Base-by-base conservation (phyloP, 345 rosid genomes). In the Schrenkiella parvula region DNA sequence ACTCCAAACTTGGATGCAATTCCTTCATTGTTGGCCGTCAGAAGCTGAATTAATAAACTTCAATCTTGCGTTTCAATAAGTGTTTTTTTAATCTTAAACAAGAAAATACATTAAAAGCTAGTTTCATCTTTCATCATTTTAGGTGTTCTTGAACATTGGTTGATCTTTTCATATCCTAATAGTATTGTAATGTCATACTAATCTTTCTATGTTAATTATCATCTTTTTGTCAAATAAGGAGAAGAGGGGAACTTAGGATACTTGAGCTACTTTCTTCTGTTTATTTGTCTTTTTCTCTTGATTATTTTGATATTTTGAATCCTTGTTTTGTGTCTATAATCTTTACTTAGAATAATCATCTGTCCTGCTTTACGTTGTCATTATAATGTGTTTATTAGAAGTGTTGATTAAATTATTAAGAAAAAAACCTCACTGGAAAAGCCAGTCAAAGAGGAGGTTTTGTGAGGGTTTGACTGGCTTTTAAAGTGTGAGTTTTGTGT, bases 11-110 rank as follows among this genome's bases (percentile, higher is more conserved):
- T 91, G 80, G 60, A 79, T 47, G 89, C 87, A 17, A 83, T 89
- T 70, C 97, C 97, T 75, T 88, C 96, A 12, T 70, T 91, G 79
- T 75, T 93, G 76, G 77, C 92, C 25, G 95, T 82, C 42, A 80
- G 87, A 75, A 68, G 80, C 74, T 86, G 66, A 79, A 68, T 0
- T 32, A 8, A 3, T 4, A 10, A 29, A 46, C 9, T 37, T 55
- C 26, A 44, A 26, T 55, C 26, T 14, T 62, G 22, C 9, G n/a
- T 39, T 60, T 10, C 38, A 76, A 63, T 70, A 76, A 69, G 75
- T 63, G 65, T 44, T 44, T 10, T 15, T 53, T 38, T 17, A 38
- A 53, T 32, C 64, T 28, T 57, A 10, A 57, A 48, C 59, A 19
- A 53, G 55, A 28, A 14, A 22, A 55, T 56, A 73, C 71, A 15